Percentiles rank a stretch among this genome's conserved stretches.
phyloP scores from a whole-genome alignment of 2,329 filamentous ascomycete genomes.

The Epichloe brachyelytri region DNA sequence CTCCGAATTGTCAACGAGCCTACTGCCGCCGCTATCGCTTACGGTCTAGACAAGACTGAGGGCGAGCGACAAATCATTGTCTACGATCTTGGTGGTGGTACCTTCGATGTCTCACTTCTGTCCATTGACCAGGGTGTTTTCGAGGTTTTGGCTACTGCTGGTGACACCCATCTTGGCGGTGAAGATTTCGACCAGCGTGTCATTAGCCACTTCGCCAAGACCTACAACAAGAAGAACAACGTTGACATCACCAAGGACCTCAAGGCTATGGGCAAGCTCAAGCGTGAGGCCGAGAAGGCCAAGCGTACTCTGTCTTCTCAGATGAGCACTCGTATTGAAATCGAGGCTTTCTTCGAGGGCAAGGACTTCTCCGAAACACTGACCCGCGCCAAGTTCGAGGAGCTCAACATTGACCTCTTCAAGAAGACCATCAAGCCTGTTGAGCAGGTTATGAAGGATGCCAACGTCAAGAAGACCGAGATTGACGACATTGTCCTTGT shows the following conservation, averaged over 20 bases:
- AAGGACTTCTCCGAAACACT: constrained; percentile 97
- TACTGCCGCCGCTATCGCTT: constrained; percentile 88
- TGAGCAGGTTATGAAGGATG: constrained; percentile 96
- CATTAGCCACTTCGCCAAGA: constrained; percentile 92
- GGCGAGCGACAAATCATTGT: constrained; percentile 82
- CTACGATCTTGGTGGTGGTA: constrained; percentile 89
- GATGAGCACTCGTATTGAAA: constrained; percentile 88
- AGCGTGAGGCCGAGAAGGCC: constrained; percentile 98
- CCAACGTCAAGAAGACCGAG: constrained; percentile 91
- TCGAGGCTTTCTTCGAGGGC: constrained; percentile 93
- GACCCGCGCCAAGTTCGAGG: constrained; percentile 97
- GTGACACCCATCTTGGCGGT: constrained; percentile 96
- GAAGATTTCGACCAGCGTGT: constrained; percentile 98
- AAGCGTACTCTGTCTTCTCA: constrained; percentile 95
- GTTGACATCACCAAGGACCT: constrained; percentile 88
- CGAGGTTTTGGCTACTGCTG: constrained; percentile 85
- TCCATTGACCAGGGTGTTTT: constrained; percentile 88
- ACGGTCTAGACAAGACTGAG: constrained; percentile 78
- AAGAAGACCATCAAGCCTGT: constrained; percentile 99
- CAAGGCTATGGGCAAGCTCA: constrained; percentile 98
- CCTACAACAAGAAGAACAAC: constrained; percentile 95
- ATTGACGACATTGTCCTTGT: constrained; percentile 95
- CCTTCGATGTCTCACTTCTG: constrained; percentile 86
- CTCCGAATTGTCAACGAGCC: constrained; percentile 96
- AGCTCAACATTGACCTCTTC: constrained; percentile 97